A percentile compares a stretch with the other conserved stretches of the same genome.
Conservation (phyloP, 2,329 filamentous ascomycete species). For the Coniochaeta sp. region DNA sequence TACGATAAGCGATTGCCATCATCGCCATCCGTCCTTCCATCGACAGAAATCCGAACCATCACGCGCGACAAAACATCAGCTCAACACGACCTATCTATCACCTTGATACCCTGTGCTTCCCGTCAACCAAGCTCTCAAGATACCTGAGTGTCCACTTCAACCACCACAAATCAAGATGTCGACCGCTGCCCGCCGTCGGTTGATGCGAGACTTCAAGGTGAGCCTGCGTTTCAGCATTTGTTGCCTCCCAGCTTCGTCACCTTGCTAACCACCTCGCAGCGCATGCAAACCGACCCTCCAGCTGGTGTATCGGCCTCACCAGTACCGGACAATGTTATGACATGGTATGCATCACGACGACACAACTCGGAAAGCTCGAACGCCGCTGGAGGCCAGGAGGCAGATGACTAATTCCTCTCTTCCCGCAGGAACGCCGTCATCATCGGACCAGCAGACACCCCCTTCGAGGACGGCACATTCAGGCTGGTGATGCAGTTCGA, state of each 20-base stretch:
- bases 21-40: not conserved
- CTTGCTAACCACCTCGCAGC: constrained; percentile 41
- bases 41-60: not conserved
- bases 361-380: no score
- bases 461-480: constrained; percentile 97
- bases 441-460: constrained; percentile 92
- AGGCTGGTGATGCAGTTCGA: constrained; percentile 98
- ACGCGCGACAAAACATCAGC: not conserved
- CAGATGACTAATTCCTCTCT: not conserved
- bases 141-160: not conserved
- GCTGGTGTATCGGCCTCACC: constrained; percentile 95
- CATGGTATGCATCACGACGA: constrained; percentile 55
- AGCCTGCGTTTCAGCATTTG: constrained; percentile 7
- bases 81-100: not conserved
- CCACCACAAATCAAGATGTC: constrained; percentile 47
- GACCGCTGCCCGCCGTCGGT: constrained; percentile 85
- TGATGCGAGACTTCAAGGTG: constrained; percentile 99
- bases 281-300: constrained; percentile 98
- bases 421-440: constrained; percentile 87
- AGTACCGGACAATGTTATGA: constrained; percentile 95
- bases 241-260: not conserved
- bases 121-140: not conserved
- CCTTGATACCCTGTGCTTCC: not conserved
- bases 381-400: not conserved
- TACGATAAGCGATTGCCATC: constrained; percentile 1